Evolutionary conservation across 352 stramenopile genomes (phyloP), one percentile per base, ranked within the genome.

Genomic region (Pythium rishiriense): DNA sequence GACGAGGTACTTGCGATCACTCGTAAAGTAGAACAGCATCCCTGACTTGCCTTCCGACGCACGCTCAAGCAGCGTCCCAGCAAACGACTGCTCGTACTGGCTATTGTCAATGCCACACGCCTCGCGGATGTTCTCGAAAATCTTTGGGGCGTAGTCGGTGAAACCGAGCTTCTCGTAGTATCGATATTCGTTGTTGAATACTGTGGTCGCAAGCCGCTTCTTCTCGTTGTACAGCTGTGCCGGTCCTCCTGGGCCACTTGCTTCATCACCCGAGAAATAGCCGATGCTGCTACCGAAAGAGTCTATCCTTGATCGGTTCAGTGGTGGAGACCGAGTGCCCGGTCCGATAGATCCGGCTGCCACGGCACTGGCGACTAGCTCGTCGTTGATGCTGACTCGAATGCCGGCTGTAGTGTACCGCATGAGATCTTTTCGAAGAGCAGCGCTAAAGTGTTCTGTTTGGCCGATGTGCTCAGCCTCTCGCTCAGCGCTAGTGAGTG

Each of bases 1-100:
- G 58, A 96, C 87, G 7, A 96, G 68, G 57, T 93, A 96, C 73
- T 83, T 83, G 45, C 84, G 78, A 61, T 94, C 84, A 55, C 81
- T 93, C 7, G 87, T 91, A 53, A 94, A 96, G 76, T 96, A 96
- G 47, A 96, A 96, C 4, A 96, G 66, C 82, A 93, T 94, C 11
- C 87, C 87, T 0, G 83, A 93, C 64, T 96, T 96, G 60, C 87
- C 87, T 58, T 94, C 85, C 0, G 87, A 92, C 43, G 84, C 87
- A 35, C 81, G 84, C 50, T 95, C 87, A 28, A 91, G 66, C 12
- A 95, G 70, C n/a, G 84, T 95, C 21, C 87, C 87, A 3, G 84
- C 82, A 62, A 96, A 96, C 51, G 83, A 93, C 51, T 93, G 79
- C 64, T 92, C 85, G 64, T 93, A 94, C 73, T 79, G 78, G 54